Evolutionary conservation across 2,329 filamentous ascomycete genomes (phyloP).

Genomic region (Clarireedia paspali): DNA sequence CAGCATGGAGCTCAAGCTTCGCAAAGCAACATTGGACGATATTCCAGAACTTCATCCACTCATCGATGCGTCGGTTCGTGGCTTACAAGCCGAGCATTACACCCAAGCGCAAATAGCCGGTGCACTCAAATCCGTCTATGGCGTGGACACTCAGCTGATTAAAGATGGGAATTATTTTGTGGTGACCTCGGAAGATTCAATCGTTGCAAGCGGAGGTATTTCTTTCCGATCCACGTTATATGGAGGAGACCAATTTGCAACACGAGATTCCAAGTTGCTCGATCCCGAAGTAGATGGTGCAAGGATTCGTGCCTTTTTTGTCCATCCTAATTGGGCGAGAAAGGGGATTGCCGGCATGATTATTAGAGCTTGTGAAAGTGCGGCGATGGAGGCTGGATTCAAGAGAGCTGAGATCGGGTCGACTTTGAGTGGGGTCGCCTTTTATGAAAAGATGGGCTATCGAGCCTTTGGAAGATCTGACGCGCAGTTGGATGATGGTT

Average conservation of each 20-base stretch:
- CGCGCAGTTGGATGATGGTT: slow-evolving; percentile 11
- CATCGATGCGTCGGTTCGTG: slow-evolving; percentile 14
- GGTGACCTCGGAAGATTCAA: background rate
- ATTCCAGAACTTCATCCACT: slow-evolving; percentile 13
- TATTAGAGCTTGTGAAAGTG: slow-evolving; percentile 10
- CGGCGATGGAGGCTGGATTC: slow-evolving; percentile 11
- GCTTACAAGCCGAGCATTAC: slow-evolving; percentile 12
- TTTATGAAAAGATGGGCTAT: slow-evolving; percentile 15
- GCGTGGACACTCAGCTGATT: slow-evolving; percentile 13
- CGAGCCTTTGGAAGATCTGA: slow-evolving; percentile 6
- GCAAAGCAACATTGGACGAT: slow-evolving; percentile 13
- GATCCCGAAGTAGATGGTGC: slow-evolving; percentile 11
- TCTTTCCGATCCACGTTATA: slow-evolving; percentile 14
- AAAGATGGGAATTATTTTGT: slow-evolving; percentile 15
- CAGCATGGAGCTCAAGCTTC: slow-evolving; percentile 8
- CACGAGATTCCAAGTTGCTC: slow-evolving; percentile 9
- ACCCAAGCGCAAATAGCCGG: slow-evolving; percentile 9
- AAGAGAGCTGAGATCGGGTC: slow-evolving; percentile 13
- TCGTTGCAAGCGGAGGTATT: slow-evolving; percentile 14
- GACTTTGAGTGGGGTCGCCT: slow-evolving; percentile 13
- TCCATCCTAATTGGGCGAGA: slow-evolving; percentile 12
- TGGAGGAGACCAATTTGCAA: slow-evolving; percentile 14
- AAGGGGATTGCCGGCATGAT: slow-evolving; percentile 11
- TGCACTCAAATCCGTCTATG: slow-evolving; percentile 13
- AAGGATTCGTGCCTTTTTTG: slow-evolving; percentile 16